Base-by-base conservation (phyloP, 371 early-diverging fungal species). In the Actinomucor elegans region DNA sequence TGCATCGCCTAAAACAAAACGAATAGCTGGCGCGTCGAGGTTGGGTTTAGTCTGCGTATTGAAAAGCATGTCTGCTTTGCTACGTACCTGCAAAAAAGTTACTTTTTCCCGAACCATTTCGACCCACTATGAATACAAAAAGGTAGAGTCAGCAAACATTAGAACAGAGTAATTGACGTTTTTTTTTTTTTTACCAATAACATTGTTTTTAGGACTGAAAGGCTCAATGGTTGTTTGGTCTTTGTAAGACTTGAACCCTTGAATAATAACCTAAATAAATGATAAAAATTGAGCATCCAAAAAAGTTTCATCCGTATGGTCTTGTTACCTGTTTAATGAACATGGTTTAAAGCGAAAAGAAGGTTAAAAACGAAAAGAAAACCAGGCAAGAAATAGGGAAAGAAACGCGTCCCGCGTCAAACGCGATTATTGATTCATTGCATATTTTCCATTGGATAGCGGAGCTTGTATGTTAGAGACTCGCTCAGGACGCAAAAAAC, bases 91-190 rank as follows among this genome's bases (percentile, higher is more conserved):
- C 87, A 66, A 99, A 97, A 70, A 99, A 97, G 75, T 98, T 99
- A 71, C 94, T 94, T 76, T 99, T 99, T 21, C 99, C 99, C 7
- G 98, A 92, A 33, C 99, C 99, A 73, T 99, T 99, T 59, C 97
- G 84, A 31, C 99, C 99, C n/a, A 98, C 97, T 94, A 74, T 33
- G 50, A n/a, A 42, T 42, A 26, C 26, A 18, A 36, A 35, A 17
- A 35, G 20, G 17, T 8, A 27, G 1, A 31, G n/a, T n/a, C n/a
- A n/a, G n/a, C n/a, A n/a, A n/a, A n/a, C n/a, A n/a, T n/a, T n/a
- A n/a, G n/a, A n/a, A n/a, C n/a, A n/a, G n/a, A n/a, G n/a, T n/a
- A n/a, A n/a, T n/a, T n/a, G n/a, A n/a, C n/a, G 1, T 29, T 29
- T 26, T 33, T 31, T 34, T 40, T 45, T 31, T 33, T 34, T 32